phyloP scores from a whole-genome alignment of 2,329 filamentous ascomycete genomes.

The Leptographium wingfieldii region DNA sequence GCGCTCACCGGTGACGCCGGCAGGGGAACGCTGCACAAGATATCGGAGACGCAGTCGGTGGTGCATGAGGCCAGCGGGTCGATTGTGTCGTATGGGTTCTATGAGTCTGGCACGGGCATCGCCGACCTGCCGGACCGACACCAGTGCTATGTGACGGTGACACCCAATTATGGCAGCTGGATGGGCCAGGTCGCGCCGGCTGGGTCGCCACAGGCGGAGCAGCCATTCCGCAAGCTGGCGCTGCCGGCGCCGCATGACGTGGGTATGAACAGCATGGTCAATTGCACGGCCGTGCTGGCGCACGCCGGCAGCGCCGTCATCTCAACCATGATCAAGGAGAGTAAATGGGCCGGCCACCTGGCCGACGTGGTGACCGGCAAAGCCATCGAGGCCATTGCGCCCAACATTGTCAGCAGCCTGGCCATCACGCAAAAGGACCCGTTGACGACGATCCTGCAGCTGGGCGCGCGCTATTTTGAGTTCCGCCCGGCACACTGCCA shows the following conservation, averaged over 20 bases:
- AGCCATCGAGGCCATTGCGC: constrained; percentile 20
- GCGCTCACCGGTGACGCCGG: constrained; percentile 29
- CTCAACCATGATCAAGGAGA: constrained; percentile 15
- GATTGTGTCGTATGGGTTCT: constrained; percentile 33
- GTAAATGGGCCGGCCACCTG: constrained; percentile 13
- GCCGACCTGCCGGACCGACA: constrained; percentile 28
- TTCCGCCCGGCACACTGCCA: constrained; percentile 37
- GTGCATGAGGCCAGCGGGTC: constrained; percentile 21
- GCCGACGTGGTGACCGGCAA: constrained; percentile 16
- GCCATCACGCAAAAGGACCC: constrained; percentile 39
- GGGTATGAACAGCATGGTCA: constrained; percentile 39
- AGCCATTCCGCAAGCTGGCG: constrained; percentile 29
- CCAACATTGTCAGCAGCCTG: constrained; percentile 32
- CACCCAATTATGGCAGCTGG: constrained; percentile 29
- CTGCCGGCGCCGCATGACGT: constrained; percentile 34
- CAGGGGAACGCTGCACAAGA: constrained; percentile 25
- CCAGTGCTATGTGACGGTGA: constrained; percentile 33
- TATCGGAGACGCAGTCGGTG: constrained; percentile 20
- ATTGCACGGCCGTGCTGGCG: constrained; percentile 24
- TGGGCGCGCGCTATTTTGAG: constrained; percentile 39
- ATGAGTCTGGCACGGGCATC: constrained; percentile 31
- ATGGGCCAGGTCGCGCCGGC: constrained; percentile 28
- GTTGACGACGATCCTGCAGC: constrained; percentile 27
- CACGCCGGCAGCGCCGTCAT: constrained; percentile 22
- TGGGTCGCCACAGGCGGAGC: constrained; percentile 23